Evolutionary conservation across 768 basidiomycete species (phyloP), one percentile per base, ranked within the genome.

Genomic region (Mycena kentingensis): DNA sequence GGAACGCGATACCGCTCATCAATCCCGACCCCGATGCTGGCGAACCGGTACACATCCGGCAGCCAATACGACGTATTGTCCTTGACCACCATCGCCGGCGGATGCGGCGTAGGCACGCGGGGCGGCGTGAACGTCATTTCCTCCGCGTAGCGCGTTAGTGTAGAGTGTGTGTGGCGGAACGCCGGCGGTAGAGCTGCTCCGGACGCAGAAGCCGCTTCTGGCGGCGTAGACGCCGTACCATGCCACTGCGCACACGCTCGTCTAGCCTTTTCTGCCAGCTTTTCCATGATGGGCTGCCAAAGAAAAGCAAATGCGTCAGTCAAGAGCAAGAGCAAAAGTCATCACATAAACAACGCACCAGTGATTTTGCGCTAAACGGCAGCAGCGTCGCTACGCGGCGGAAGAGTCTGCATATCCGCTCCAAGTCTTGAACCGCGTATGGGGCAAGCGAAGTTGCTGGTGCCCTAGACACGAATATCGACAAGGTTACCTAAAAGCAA

Each of bases 381-480:
- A 85, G 72, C n/a, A 83, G 75, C 48, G 75, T 74, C 16, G 79
- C 78, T 10, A 82, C 84, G 39, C 78, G 75, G 46, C 69, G 66
- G 67, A 87, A 87, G 28, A 89, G 67, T 27, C 73, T 72, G 52
- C 79, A 79, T 3, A 81, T 80, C 21, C 75, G 73, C 43, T 84
- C 84, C 21, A 89, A 70, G 55, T 85, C 80, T 58, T 78, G 75
- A 27, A 87, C 69, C 2, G 85, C 87, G 64, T 77, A 77, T 12
- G 77, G 74, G 1, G 84, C 80, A 29, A 87, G 70, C 21, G 80
- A 74, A 15, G 80, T 76, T 11, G 77, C 76, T 4, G 86, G 84
- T 19, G 82, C 79, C 25, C 87, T 80, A 38, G 80, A 79, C 21
- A 85, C 79, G 55, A 88, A 75, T 46, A 89, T 68, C 8, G 83